Evolutionary conservation across 441 rosid genomes (phyloP), one percentile per base, ranked within the genome.

Genomic region (Croton setiger): DNA sequence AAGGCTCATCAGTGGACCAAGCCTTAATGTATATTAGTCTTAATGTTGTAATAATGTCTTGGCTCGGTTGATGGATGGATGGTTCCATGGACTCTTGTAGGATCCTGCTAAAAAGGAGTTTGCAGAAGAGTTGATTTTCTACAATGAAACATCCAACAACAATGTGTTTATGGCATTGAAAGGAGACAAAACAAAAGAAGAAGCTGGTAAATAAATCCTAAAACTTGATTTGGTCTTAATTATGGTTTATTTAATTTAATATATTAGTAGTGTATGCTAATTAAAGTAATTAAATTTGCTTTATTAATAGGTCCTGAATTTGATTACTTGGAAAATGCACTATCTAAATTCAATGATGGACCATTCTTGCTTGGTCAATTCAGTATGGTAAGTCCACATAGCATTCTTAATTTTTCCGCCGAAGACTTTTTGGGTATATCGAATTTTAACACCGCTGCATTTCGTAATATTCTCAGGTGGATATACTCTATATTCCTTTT

Each of bases 351-450:
- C 44, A 85, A 83, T 73, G 97, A 93, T 35, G 97, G 99, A 0
- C 93, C 98, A 12, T 92, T 91, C 88, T 84, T 94, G 77, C 94
- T 90, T 27, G 96, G 90, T 36, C 88, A 85, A 72, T 82, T 90
- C 70, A 86, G 96, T 78, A 73, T 83, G 91, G 96, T 91, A 78
- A 69, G 81, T 53, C 41, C n/a, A n/a, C n/a, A n/a, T n/a, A n/a
- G 51, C 39, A 11, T 65, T 57, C 31, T 0, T 27, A 27, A 27
- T 0, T 27, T 27, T 27, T 27, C 1, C 31, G 31, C n/a, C n/a
- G n/a, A n/a, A n/a, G n/a, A n/a, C n/a, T n/a, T n/a, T n/a, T n/a
- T n/a, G n/a, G n/a, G n/a, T n/a, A n/a, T n/a, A n/a, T n/a, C n/a
- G n/a, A n/a, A n/a, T n/a, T n/a, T n/a, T n/a, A n/a, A n/a, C n/a